These are phyloP conservation scores for Monosporozyma aerobia DNA, from an alignment of 805 yeast species.

Conservation along the genomic window DNA sequence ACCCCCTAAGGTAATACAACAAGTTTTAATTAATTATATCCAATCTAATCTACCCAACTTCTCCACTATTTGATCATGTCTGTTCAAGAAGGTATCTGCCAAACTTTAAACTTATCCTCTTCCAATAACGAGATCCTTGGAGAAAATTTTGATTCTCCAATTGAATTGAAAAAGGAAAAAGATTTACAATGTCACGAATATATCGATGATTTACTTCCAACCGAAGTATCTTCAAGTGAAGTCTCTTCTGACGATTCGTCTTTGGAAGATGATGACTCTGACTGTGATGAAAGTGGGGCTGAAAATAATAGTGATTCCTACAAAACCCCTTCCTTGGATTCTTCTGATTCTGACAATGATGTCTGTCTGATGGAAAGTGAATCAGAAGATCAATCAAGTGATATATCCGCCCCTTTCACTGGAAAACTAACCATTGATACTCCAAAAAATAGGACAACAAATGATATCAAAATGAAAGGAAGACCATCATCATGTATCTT, in stretches of 20 bases:
- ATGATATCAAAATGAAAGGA: conserved; percentile 32
- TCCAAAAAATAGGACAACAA: neutral
- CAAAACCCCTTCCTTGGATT: neutral
- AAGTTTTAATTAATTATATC: neutral
- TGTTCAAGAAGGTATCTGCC: neutral
- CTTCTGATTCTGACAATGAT: neutral
- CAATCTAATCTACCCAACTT: neutral
- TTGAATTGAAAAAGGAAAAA: neutral
- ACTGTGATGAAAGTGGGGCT: conserved; percentile 2
- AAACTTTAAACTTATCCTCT: neutral
- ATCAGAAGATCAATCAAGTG: neutral
- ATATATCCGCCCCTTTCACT: neutral
- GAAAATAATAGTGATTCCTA: conserved; percentile 8
- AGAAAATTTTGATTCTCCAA: neutral
- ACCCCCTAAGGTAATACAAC: too few relatives aligned
- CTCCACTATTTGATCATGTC: neutral
- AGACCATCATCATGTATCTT: conserved; percentile 82
- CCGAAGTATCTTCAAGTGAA: conserved; percentile 19
- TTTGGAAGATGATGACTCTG: neutral
- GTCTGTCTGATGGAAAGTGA: neutral
- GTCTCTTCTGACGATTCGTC: conserved; percentile 1
- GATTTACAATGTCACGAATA: conserved; percentile 12
- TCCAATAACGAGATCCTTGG: neutral
- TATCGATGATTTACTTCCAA: conserved; percentile 15
- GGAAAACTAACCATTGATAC: neutral